A percentile compares a stretch with the other conserved stretches of the same genome.
phyloP scores from a whole-genome alignment of 169 alveolate species.

The Cyclospora cayetanensis region DNA sequence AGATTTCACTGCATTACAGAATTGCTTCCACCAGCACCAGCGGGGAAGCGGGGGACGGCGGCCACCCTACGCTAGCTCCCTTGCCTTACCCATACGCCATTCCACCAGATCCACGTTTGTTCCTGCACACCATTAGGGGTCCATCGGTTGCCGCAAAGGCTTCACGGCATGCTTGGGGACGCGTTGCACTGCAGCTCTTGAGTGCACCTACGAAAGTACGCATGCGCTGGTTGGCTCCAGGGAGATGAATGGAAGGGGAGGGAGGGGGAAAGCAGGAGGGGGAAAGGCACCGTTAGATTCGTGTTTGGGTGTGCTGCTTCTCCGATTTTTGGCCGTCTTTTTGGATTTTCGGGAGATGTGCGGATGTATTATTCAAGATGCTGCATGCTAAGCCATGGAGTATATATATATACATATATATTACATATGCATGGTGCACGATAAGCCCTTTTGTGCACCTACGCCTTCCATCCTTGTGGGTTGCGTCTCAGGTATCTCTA shows the following conservation, averaged over 20 bases:
- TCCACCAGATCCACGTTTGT: slow-evolving; percentile 46
- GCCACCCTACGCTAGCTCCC: background rate
- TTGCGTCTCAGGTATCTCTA: slow-evolving; percentile 28
- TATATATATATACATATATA: too few species aligned
- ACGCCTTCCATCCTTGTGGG: background rate
- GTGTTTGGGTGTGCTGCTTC: background rate
- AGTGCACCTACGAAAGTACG: background rate
- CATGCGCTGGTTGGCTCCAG: background rate
- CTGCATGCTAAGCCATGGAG: too few species aligned
- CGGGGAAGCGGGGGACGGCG: background rate
- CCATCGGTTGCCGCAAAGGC: background rate
- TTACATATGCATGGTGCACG: too few species aligned
- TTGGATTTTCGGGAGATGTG: background rate
- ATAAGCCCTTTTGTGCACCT: background rate
- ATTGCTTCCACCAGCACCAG: background rate
- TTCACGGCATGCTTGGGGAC: slow-evolving; percentile 11
- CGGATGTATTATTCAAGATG: background rate
- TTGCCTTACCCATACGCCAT: slow-evolving; percentile 65
- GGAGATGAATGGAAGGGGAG: background rate
- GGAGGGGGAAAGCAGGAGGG: background rate
- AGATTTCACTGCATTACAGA: slow-evolving; percentile 49
- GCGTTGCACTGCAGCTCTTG: background rate
- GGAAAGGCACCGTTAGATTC: too few species aligned
- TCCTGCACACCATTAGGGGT: background rate
- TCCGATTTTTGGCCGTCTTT: background rate